These are phyloP conservation scores for Lathyrus sativus DNA, from an alignment of 306 rosid species.

Conservation along the genomic window DNA sequence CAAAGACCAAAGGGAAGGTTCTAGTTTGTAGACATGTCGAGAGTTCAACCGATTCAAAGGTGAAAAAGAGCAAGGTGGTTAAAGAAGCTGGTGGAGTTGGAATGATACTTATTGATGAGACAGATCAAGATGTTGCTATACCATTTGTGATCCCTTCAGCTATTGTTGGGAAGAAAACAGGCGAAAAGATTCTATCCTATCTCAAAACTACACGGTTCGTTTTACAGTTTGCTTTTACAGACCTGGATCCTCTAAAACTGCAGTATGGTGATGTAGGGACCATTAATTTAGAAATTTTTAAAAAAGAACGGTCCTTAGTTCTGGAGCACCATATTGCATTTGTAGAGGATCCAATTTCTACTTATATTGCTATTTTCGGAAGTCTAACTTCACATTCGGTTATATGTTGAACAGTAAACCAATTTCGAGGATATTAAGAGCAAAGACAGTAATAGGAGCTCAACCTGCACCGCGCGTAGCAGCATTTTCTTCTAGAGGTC, in stretches of 20 bases:
- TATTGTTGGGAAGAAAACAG: conserved; percentile 62
- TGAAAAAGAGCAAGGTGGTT: conserved; percentile 66
- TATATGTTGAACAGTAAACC: conserved; percentile 54
- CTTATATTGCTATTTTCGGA: conserved; percentile 21
- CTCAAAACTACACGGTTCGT: conserved; percentile 59
- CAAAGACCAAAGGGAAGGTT: conserved; percentile 81
- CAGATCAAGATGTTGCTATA: conserved; percentile 65
- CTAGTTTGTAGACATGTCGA: conserved; percentile 72
- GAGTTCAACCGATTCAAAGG: conserved; percentile 74
- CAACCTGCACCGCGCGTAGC: conserved; percentile 82
- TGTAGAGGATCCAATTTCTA: background rate
- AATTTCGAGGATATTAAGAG: conserved; percentile 54
- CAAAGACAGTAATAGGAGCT: conserved; percentile 67
- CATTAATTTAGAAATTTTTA: background rate
- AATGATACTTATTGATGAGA: conserved; percentile 76
- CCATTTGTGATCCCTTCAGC: conserved; percentile 82
- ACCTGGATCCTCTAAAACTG: background rate
- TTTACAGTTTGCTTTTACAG: conserved; percentile 9
- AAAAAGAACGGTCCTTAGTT: background rate
- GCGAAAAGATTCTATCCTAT: conserved; percentile 54
- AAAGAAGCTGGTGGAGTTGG: conserved; percentile 79
- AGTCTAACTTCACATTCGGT: conserved; percentile 25
- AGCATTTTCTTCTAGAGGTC: conserved; percentile 81
- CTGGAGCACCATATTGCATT: background rate
- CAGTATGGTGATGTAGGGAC: background rate